phyloP scores from a whole-genome alignment of 2,329 filamentous ascomycete species.

The Neonectria coccinea region DNA sequence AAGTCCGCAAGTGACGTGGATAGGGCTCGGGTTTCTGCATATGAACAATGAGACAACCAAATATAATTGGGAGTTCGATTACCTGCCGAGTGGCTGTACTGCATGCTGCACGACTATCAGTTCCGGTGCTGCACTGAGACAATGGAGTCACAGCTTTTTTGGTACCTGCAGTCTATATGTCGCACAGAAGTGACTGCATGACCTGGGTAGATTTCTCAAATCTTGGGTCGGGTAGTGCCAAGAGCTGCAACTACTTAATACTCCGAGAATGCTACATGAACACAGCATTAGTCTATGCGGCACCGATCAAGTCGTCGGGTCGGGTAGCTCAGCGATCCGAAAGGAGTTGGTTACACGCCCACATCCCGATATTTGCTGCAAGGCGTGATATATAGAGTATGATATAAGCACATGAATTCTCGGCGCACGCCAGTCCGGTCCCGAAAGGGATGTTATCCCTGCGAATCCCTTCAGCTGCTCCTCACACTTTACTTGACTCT shows the following conservation, averaged over 20 bases:
- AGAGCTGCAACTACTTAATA: constrained; percentile 1
- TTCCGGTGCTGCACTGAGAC: neutral
- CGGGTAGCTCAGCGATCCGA: neutral
- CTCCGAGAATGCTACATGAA: neutral
- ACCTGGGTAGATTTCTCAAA: neutral
- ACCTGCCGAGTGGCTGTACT: neutral
- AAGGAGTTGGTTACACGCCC: constrained; percentile 2
- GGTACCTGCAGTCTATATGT: constrained; percentile 2
- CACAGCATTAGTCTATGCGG: constrained; percentile 1
- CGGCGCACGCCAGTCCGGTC: neutral
- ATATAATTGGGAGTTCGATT: neutral
- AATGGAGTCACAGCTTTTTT: neutral
- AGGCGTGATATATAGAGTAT: neutral
- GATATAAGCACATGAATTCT: neutral
- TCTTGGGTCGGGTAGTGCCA: neutral
- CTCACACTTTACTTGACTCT: too few species aligned
- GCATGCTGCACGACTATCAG: neutral
- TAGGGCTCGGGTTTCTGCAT: neutral
- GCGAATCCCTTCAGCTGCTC: neutral
- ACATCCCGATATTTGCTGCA: neutral
- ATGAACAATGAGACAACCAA: neutral
- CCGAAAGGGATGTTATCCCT: neutral
- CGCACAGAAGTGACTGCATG: neutral
- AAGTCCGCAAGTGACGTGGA: neutral
- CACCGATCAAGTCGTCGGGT: neutral